Evolutionary conservation across 805 yeast genomes (phyloP), one percentile per base, ranked within the genome.

Genomic region (Candida sakaeoensis): DNA sequence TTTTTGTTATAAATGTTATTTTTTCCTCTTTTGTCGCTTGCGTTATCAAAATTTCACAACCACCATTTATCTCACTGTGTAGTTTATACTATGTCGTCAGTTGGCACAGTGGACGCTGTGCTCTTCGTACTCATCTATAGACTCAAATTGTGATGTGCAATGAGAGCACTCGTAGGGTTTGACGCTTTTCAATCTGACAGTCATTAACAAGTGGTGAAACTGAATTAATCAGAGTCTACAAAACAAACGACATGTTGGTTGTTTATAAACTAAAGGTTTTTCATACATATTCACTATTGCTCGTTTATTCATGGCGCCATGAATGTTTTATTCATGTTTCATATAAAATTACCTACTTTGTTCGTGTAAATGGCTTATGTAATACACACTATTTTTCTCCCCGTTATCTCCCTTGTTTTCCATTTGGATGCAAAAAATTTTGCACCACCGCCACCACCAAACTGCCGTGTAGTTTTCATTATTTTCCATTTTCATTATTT

Each of bases 331-430:
- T n/a, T 15, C 14, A 28, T 21, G 26, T 32, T 21, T 32, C 17
- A 32, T n/a, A 19, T 32, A 10, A 32, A 29, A 18, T 32, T 32
- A 19, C 35, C 26, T 21, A 19, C 4, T 32, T 32, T 4, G 22
- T 5, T 21, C 10, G 22, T 10, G 4, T n/a, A 9, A 32, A 32
- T 32, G 26, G 14, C 8, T 32, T 32, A 10, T 8, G 13, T 18
- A 32, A 32, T 21, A 10, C n/a, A n/a, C n/a, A n/a, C n/a, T n/a
- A n/a, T n/a, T n/a, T n/a, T n/a, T n/a, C n/a, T n/a, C n/a, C n/a
- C n/a, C n/a, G n/a, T n/a, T n/a, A n/a, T 15, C 33, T 29, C 18
- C 8, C 12, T 23, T 23, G 26, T 23, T 23, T 12, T 23, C 12
- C 26, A 23, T 23, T 23, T 23, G 8, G 26, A 8, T 23, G 33